phyloP scores from a whole-genome alignment of 2,329 filamentous ascomycete genomes.

The Graphilbum ipis-grandicollis region DNA sequence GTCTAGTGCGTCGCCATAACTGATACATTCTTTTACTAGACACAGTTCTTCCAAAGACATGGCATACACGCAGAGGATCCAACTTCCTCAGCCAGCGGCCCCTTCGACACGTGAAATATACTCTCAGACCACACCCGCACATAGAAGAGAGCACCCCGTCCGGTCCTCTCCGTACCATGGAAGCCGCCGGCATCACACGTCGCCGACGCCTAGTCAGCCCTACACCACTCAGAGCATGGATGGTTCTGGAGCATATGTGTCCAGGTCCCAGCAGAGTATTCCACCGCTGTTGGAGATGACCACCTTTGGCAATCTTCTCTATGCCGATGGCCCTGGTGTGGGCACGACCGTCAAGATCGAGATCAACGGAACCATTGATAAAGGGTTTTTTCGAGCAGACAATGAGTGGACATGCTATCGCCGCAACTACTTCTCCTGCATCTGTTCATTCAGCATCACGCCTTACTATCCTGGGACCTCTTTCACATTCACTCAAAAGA shows the following conservation, averaged over 20 bases:
- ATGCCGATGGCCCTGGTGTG: conserved; percentile 30
- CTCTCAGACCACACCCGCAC: conserved; percentile 30
- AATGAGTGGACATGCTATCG: conserved; percentile 85
- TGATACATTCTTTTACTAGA: no score
- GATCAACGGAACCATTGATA: conserved; percentile 68
- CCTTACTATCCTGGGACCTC: conserved; percentile 32
- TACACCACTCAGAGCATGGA: conserved; percentile 34
- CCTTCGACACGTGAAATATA: conserved; percentile 37
- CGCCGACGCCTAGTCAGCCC: conserved; percentile 30
- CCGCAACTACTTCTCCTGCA: conserved; percentile 78
- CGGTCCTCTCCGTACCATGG: conserved; percentile 34
- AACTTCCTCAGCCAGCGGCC: conserved; percentile 31
- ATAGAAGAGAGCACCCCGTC: conserved; percentile 30
- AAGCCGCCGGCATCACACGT: conserved; percentile 30
- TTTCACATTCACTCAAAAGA: conserved; percentile 32
- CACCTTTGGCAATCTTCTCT: conserved; percentile 42
- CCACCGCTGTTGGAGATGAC: conserved; percentile 34
- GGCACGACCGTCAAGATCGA: conserved; percentile 44
- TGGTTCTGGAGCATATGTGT: conserved; percentile 21
- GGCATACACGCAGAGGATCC: conserved; percentile 37
- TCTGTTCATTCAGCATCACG: conserved; percentile 57
- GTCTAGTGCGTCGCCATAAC: no score
- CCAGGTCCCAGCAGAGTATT: conserved; percentile 24
- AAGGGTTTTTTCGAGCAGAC: conserved; percentile 71
- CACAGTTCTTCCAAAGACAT: conserved; percentile 35